These are phyloP conservation scores for Amphirosellinia nigrospora DNA, from an alignment of 495 filamentous ascomycete species.

Conservation along the genomic window DNA sequence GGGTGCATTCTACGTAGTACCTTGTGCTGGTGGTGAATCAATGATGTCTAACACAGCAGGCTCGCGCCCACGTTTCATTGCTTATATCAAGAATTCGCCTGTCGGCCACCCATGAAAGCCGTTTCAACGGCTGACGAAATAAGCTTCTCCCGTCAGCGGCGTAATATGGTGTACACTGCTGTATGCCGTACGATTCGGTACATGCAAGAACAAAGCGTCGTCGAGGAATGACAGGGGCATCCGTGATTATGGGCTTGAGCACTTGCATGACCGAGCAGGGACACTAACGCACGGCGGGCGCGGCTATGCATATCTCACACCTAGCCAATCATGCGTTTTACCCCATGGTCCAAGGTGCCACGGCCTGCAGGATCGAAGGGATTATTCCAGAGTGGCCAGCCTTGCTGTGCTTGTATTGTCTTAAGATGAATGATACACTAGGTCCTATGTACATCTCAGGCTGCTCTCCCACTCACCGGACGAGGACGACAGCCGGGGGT, in stretches of 20 bases:
- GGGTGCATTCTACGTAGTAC: background rate
- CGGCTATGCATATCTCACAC: slow-evolving; percentile 49
- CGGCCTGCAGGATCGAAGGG: slow-evolving; percentile 31
- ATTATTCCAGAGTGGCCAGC: slow-evolving; percentile 25
- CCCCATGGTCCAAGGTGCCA: slow-evolving; percentile 35
- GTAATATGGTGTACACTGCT: slow-evolving; percentile 5
- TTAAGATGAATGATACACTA: background rate
- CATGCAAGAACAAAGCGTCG: slow-evolving; percentile 12
- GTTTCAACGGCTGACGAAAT: slow-evolving; percentile 26
- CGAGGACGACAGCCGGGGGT: background rate
- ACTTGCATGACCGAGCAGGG: slow-evolving; percentile 45
- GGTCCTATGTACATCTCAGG: slow-evolving; percentile 17
- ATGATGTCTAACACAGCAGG: slow-evolving; percentile 13
- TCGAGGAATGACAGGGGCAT: slow-evolving; percentile 34
- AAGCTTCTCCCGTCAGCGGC: slow-evolving; percentile 30
- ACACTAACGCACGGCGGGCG: slow-evolving; percentile 48
- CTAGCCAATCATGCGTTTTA: slow-evolving; percentile 41
- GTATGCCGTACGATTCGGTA: slow-evolving; percentile 6
- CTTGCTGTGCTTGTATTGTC: slow-evolving; percentile 15
- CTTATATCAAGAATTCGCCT: background rate
- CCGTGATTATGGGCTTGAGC: slow-evolving; percentile 38
- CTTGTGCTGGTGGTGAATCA: background rate
- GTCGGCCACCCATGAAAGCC: slow-evolving; percentile 21
- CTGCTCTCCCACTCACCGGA: background rate
- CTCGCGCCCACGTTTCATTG: slow-evolving; percentile 2